Conservation (phyloP, 2,329 filamentous ascomycete genomes). For the Cladophialophora immunda region DNA sequence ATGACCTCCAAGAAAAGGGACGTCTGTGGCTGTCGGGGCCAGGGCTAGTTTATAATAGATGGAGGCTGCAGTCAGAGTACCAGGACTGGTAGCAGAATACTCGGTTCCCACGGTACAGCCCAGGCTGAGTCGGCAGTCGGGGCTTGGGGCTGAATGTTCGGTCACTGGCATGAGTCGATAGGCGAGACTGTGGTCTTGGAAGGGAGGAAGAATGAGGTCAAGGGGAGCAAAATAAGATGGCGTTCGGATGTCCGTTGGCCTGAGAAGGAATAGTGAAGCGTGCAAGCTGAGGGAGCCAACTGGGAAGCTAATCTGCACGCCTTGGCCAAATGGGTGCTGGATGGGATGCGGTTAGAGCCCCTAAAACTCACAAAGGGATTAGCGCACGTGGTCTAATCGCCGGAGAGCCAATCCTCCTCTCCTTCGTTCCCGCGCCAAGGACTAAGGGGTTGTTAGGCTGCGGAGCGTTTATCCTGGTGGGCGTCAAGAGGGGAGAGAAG, state of each 20-base stretch:
- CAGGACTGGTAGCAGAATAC: no score
- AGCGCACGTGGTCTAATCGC: background rate
- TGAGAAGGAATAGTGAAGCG: constrained; percentile 10
- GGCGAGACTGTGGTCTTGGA: constrained; percentile 5
- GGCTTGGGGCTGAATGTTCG: background rate
- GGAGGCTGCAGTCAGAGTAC: background rate
- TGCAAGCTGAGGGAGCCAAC: background rate
- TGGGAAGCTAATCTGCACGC: background rate
- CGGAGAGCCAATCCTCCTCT: background rate
- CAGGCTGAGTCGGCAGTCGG: constrained; percentile 19
- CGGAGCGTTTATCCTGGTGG: background rate
- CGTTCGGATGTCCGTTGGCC: constrained; percentile 32
- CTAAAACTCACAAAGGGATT: background rate
- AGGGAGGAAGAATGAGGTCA: background rate
- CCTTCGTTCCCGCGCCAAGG: background rate
- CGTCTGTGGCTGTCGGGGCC: constrained; percentile 4
- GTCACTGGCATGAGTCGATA: constrained; percentile 8
- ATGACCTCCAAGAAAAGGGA: background rate
- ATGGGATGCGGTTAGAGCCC: background rate
- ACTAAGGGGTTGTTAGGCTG: background rate
- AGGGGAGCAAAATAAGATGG: constrained; percentile 15
- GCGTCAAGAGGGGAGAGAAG: background rate
- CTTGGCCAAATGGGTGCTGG: background rate
- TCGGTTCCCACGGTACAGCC: background rate
- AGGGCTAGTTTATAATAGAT: constrained; percentile 1